Evolutionary conservation across 2,329 filamentous ascomycete species (phyloP), one percentile per base, ranked within the genome.

Genomic region (Talaromyces albobiverticillius): DNA sequence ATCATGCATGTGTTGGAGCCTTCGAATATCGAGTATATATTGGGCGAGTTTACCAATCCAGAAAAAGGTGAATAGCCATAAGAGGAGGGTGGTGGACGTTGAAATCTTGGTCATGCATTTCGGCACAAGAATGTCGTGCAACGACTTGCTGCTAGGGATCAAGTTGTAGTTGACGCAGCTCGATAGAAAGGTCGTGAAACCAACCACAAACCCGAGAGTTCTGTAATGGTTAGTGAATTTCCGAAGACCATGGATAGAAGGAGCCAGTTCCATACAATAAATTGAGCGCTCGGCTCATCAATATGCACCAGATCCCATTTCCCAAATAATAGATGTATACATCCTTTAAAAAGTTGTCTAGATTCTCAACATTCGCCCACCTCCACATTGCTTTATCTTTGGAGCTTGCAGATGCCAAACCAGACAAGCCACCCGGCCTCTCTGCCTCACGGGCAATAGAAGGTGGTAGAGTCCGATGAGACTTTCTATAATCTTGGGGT

Each of bases 291-390:
- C 89, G 83, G 54, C 85, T 83, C 38, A 93, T 79, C 10, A 94
- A 66, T 51, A 96, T 95, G 54, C 89, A 95, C 82, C 86, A 91
- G 34, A 95, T 84, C 0, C 92, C 92, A 59, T 90, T 87, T 2
- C 87, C 88, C 49, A 87, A 78, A 65, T 89, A 96, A 71, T 96
- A 96, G 60, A 88, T 81, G 68, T 96, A 96, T 3, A 95, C 89
- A 58, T 88, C 88, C 53, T 84, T 82, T 66, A 96, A 84, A 68
- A 96, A 96, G 63, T 85, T 87, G 71, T 96, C 92, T 51, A 96
- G 77, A 65, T 95, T 94, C 34, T 89, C 84, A 54, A 94, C 89
- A 65, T 96, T 96, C 52, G 89, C 89, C 89, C 92, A 96, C 71
- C 89, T 83, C 87, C 90, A 96, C 76, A 95, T 83, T 3, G 92